Conservation (phyloP, 1,284 basidiomycete genomes). For the Rhodotorula sp. region DNA sequence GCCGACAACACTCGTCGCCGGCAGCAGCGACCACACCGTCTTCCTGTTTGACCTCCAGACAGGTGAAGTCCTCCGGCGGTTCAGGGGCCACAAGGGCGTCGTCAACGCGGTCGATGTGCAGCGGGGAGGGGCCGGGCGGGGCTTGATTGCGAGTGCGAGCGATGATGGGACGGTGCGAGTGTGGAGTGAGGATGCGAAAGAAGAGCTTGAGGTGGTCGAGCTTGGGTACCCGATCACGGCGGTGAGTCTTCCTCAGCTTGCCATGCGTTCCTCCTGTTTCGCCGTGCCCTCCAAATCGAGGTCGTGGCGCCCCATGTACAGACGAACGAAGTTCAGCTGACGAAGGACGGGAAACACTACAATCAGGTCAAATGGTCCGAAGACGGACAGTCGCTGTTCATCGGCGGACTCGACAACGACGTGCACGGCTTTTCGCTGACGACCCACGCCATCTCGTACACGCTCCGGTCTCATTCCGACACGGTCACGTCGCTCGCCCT, state of each 20-base stretch:
- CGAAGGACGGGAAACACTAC: not conserved
- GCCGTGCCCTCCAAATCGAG: not conserved
- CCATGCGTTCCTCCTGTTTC: not conserved
- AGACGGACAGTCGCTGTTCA: constrained; percentile 79
- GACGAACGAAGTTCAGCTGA: too few relatives aligned
- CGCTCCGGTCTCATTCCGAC: constrained; percentile 69
- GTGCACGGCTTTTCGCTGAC: constrained; percentile 88
- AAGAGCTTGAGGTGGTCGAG: constrained; percentile 73
- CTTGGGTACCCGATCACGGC: constrained; percentile 85
- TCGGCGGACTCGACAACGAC: constrained; percentile 89
- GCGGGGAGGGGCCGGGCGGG: constrained; percentile 61
- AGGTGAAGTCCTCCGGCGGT: constrained; percentile 66
- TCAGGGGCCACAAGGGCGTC: constrained; percentile 80
- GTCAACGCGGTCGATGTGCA: constrained; percentile 73
- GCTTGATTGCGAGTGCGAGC: constrained; percentile 76
- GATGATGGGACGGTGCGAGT: constrained; percentile 85
- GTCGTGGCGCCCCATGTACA: too few relatives aligned
- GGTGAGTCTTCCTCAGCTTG: constrained; percentile 45
- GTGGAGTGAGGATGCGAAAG: constrained; percentile 80
- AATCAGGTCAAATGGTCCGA: constrained; percentile 71
- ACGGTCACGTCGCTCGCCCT: constrained; percentile 79
- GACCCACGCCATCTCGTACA: constrained; percentile 61
- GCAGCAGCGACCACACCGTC: constrained; percentile 78
- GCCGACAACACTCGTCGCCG: constrained; percentile 61
- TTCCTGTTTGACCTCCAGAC: constrained; percentile 69